These are phyloP conservation scores for Terana coerulea DNA, from an alignment of 768 basidiomycete genomes.

Conservation along the genomic window DNA sequence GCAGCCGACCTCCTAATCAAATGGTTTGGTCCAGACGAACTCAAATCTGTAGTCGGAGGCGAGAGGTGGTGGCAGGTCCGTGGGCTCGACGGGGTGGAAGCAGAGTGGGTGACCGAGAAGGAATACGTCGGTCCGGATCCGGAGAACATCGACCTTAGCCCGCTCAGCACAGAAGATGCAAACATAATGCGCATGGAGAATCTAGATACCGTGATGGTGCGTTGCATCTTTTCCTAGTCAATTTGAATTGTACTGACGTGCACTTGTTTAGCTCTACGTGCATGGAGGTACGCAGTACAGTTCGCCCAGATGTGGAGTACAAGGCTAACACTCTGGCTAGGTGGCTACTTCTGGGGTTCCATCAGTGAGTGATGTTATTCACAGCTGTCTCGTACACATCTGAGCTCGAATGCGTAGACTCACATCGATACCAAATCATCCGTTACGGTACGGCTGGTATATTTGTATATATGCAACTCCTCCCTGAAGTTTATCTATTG, in stretches of 20 bases:
- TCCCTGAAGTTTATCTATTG: no score
- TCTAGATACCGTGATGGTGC: conserved; percentile 56
- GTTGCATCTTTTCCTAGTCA: no score
- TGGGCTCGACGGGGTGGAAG: conserved; percentile 64
- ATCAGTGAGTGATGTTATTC: conserved; percentile 41
- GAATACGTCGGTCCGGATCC: conserved; percentile 31
- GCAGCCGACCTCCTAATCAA: conserved; percentile 63
- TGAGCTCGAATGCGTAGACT: conserved; percentile 33
- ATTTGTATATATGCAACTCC: no score
- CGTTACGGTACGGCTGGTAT: conserved; percentile 42
- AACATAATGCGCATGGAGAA: conserved; percentile 48
- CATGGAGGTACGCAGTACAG: conserved; percentile 48
- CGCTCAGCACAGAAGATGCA: conserved; percentile 34
- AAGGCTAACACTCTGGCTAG: no score
- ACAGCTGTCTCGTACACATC: neutral
- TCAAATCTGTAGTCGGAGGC: conserved; percentile 68
- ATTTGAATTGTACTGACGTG: no score
- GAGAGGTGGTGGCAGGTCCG: conserved; percentile 84
- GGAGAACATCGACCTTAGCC: conserved; percentile 23
- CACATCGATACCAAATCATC: conserved; percentile 57
- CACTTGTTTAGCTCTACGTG: conserved; percentile 50
- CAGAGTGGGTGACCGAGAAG: conserved; percentile 57
- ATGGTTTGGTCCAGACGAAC: conserved; percentile 69
- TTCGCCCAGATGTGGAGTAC: no score
- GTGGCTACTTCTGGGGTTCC: conserved; percentile 64